Evolutionary conservation across 2,329 filamentous ascomycete genomes (phyloP), one percentile per base, ranked within the genome.

Genomic region (Fusarium drepaniforme): DNA sequence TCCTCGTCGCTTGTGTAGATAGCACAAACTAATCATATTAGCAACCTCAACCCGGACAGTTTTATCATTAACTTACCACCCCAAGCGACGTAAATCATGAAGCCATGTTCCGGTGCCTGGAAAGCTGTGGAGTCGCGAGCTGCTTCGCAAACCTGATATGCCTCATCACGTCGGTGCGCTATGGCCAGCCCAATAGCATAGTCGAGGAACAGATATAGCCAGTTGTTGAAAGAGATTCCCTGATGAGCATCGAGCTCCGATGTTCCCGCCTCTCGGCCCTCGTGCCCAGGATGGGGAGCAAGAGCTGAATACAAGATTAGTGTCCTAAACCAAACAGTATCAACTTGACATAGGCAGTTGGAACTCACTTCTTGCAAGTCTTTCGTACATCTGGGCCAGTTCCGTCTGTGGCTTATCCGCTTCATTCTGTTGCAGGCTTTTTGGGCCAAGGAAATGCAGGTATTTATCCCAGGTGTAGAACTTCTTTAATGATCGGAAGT

Each of bases 191-290:
- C 88, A 58, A 98, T 88, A 4, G 95, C 93, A 80, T 97, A 97
- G 79, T 97, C 94, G 40, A 97, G 89, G 80, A 99, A 98, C 1
- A 98, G 88, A 76, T 97, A 94, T 4, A 98, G 89, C 97, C 97
- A 99, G 57, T 91, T 89, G 68, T 92, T 88, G 80, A 98, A 98
- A 0, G 91, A 86, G 57, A 98, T 94, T 9, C 93, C 93, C 75
- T 94, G 92, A 80, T 95, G 96, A 69, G 81, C 86, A 30, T 84
- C 84, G 5, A 80, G 83, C 81, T 33, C 80, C 80, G 58, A 76
- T 81, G 56, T 76, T 79, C 40, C 81, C 76, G 63, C 77, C 28
- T 78, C 76, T 53, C 65, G 53, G 21, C 69, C 75, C 25, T 70
- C 66, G 21, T 75, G 66, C n/a, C 78, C 79, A 16, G 70, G 67